These are phyloP conservation scores for Leucoagaricus sp. DNA, from an alignment of 1,284 basidiomycete genomes.

Conservation along the genomic window DNA sequence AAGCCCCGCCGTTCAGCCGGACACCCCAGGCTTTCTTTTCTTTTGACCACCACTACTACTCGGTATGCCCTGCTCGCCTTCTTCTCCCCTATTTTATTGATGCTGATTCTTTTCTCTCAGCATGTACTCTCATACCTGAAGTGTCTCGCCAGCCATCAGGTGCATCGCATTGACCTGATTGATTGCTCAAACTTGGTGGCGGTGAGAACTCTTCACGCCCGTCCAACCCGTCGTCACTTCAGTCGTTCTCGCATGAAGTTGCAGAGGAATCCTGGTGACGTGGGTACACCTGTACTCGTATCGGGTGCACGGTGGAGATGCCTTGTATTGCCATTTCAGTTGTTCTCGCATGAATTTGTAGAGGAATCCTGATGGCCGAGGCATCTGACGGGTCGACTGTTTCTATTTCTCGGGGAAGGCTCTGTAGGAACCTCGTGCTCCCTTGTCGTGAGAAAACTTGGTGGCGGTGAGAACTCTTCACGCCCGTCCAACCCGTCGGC, in stretches of 20 bases:
- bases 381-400: not conserved
- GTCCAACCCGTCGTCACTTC: not conserved
- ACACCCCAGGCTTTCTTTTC: not conserved
- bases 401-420: not conserved
- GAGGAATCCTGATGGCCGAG: not conserved
- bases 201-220: not conserved
- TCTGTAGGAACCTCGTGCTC: not conserved
- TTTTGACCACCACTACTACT: not conserved
- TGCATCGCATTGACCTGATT: no score
- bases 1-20: not conserved
- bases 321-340: not conserved
- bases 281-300: not conserved
- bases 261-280: not conserved
- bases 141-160: not conserved
- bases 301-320: not conserved
- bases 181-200: no score
- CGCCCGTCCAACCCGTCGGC: not conserved
- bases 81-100: not conserved
- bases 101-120: not conserved
- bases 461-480: not conserved
- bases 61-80: not conserved
- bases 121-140: no score
- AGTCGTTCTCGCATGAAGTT: not conserved
- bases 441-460: not conserved
- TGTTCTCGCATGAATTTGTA: not conserved